Conservation (phyloP, 2,329 filamentous ascomycete species). For the Paecilomyces sp. region DNA sequence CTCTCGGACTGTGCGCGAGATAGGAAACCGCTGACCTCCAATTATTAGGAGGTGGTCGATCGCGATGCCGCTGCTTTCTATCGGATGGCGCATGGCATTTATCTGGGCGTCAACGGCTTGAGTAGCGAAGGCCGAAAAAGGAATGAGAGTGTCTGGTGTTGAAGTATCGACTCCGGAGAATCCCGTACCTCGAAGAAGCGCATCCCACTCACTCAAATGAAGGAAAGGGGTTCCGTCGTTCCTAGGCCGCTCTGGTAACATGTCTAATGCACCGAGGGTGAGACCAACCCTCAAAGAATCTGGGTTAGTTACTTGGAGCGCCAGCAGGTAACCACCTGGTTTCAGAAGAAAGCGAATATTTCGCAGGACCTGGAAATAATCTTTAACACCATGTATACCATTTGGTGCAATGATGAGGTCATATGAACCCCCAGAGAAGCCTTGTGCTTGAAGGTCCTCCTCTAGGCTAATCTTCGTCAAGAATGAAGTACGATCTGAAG, state of each 20-base stretch:
- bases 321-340: constrained; percentile 40
- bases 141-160: not conserved
- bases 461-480: constrained; percentile 24
- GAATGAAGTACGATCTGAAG: constrained; percentile 4
- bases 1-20: not conserved
- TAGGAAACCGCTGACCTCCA: not conserved
- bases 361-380: constrained; percentile 13
- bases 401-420: constrained; percentile 29
- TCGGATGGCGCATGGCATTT: not conserved
- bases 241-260: constrained; percentile 30
- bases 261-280: constrained; percentile 28
- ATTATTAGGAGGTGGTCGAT: not conserved
- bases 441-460: constrained; percentile 19
- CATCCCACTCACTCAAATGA: constrained; percentile 15
- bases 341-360: constrained; percentile 20
- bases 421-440: constrained; percentile 18
- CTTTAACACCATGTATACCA: constrained; percentile 25
- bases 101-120: not conserved
- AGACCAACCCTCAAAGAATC: constrained; percentile 10
- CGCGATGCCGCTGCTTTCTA: not conserved
- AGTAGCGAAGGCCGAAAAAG: not conserved
- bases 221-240: constrained; percentile 9
- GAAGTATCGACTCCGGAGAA: constrained; percentile 17
- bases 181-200: constrained; percentile 11
- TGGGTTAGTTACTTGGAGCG: constrained; percentile 31